Base-by-base conservation (phyloP, 371 early-diverging fungal genomes). In the Caulochytrium protostelioides region DNA sequence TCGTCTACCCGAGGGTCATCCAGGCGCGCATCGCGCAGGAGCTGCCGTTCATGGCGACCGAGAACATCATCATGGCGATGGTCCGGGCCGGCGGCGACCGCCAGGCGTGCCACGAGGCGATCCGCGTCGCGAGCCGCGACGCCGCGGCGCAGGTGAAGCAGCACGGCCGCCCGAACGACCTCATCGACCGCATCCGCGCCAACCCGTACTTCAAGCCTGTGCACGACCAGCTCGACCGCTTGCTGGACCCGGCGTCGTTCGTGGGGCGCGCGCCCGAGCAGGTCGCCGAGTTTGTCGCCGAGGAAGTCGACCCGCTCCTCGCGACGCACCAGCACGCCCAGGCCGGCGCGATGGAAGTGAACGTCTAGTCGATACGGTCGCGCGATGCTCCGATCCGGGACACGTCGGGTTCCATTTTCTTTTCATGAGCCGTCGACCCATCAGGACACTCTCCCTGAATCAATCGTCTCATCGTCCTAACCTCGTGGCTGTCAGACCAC, bases 61-160 rank as follows among this genome's bases (percentile, higher is more conserved):
- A 95, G 54, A 91, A 91, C 65, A 65, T 95, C 17, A 92, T 95
- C 55, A 95, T 95, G 92, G 92, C 86, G 32, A 85, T 94, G 76
- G 94, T 92, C 30, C 76, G 79, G 63, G 46, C 41, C 31, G 91
- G 89, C 27, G 94, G 86, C 27, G 90, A 91, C 52, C 72, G 94
- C 37, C 94, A 95, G 59, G 76, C 69, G 38, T 89, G 91, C 52
- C 94, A 91, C 54, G 91, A 90, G 59, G 66, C 85, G 47, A 89
- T 94, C 54, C 81, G 95, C 38, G 92, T 94, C 24, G 60, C 91
- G 23, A 76, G 76, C 31, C 92, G 91, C 37, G 72, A 90, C 67
- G 90, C 92, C 29, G 91, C 82, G 15, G 58, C 64, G 6, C 71
- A 70, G 0, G 92, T 94, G 38, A 94, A 94, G 72, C 65, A 69